phyloP scores from a whole-genome alignment of 2,329 filamentous ascomycete genomes.

The Anthostomella pinea region DNA sequence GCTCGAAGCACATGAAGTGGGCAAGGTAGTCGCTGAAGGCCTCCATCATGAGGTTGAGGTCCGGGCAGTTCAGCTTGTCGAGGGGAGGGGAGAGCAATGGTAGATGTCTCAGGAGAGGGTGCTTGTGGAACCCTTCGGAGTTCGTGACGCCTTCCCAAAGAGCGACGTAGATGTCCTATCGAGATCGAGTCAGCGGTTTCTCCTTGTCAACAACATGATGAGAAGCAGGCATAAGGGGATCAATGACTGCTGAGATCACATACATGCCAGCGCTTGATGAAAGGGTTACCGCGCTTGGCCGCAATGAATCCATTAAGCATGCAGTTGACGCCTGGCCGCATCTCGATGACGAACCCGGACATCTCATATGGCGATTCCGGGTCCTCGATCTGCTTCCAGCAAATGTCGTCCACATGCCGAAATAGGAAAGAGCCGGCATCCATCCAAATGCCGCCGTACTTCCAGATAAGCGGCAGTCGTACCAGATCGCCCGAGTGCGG shows the following conservation, averaged over 20 bases:
- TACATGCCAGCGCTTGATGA: slow-evolving; percentile 44
- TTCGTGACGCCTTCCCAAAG: slow-evolving; percentile 36
- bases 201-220: too few relatives aligned
- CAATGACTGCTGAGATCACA: too few relatives aligned
- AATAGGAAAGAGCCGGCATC: slow-evolving; percentile 42
- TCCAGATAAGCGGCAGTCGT: slow-evolving; percentile 39
- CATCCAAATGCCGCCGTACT: slow-evolving; percentile 43
- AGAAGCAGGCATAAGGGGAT: too few relatives aligned
- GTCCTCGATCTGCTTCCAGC: slow-evolving; percentile 40
- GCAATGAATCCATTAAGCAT: slow-evolving; percentile 43
- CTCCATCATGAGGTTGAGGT: slow-evolving; percentile 23
- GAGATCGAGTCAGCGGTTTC: too few relatives aligned
- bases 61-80: slow-evolving; percentile 23
- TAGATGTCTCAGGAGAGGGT: slow-evolving; percentile 30
- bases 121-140: slow-evolving; percentile 30
- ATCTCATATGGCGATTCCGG: slow-evolving; percentile 34
- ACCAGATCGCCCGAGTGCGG: slow-evolving; percentile 47
- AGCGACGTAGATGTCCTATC: slow-evolving; percentile 33
- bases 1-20: slow-evolving; percentile 29
- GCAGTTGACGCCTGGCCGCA: slow-evolving; percentile 24
- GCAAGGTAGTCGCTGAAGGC: slow-evolving; percentile 31
- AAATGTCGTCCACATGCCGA: slow-evolving; percentile 39
- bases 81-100: slow-evolving; percentile 25
- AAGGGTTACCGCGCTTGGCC: slow-evolving; percentile 38
- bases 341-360: slow-evolving; percentile 27